Evolutionary conservation across 306 rosid species (phyloP).

Genomic region (Sicyos edulis): DNA sequence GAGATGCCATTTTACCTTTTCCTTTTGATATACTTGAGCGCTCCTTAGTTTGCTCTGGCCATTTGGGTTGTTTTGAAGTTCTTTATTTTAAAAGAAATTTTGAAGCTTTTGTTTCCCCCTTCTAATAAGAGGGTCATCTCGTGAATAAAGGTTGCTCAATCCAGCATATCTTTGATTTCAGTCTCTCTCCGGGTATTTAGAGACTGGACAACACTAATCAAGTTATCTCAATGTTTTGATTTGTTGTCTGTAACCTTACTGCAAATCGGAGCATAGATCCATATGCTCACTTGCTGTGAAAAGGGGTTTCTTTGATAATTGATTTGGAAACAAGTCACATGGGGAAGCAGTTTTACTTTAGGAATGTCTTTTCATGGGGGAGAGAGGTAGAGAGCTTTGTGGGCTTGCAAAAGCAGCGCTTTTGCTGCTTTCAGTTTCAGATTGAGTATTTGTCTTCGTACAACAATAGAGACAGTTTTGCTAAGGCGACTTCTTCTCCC

Average conservation of each 20-base stretch:
- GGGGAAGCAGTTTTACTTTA: constrained; percentile 18
- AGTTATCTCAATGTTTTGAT: constrained; percentile 7
- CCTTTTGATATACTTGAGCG: constrained; percentile 1
- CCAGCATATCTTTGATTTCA: neutral
- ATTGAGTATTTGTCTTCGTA: constrained; percentile 13
- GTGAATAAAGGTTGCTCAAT: neutral
- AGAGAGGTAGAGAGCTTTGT: neutral
- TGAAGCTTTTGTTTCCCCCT: neutral
- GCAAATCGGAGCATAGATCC: neutral
- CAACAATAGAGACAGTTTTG: neutral
- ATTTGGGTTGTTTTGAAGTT: constrained; percentile 1
- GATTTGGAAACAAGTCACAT: constrained; percentile 11
- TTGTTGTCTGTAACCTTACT: neutral
- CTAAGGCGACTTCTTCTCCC: constrained; percentile 16
- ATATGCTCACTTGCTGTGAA: neutral
- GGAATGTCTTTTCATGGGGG: constrained; percentile 14
- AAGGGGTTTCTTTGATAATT: constrained; percentile 13
- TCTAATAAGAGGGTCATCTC: constrained; percentile 2
- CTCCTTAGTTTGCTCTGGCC: constrained; percentile 20
- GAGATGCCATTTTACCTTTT: constrained; percentile 42
- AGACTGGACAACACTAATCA: constrained; percentile 10
- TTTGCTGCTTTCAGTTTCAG: constrained; percentile 2
- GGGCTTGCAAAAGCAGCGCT: constrained; percentile 13
- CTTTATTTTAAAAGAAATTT: neutral
- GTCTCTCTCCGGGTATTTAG: constrained; percentile 11